A percentile compares a stretch with the other conserved stretches of the same genome.
Conservation (phyloP, 2,329 filamentous ascomycete species). For the Pseudogymnoascus sp. region DNA sequence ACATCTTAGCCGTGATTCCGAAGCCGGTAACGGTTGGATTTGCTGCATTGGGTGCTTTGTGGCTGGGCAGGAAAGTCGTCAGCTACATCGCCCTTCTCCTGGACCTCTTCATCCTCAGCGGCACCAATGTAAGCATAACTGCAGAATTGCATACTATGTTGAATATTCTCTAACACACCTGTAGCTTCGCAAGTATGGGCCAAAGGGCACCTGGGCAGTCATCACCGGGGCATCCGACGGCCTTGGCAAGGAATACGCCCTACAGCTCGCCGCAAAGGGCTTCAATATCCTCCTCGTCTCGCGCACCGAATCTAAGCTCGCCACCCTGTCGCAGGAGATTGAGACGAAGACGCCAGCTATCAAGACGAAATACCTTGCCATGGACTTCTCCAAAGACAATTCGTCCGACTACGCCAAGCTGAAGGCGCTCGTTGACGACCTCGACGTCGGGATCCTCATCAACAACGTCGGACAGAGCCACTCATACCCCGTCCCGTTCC, state of each 20-base stretch:
- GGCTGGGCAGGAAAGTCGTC: constrained; percentile 46
- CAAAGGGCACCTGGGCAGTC: constrained; percentile 86
- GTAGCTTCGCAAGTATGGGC: constrained; percentile 77
- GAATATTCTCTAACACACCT: not conserved
- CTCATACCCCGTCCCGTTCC: constrained; percentile 82
- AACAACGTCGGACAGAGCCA: constrained; percentile 98
- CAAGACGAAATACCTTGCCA: constrained; percentile 70
- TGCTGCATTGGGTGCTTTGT: constrained; percentile 49
- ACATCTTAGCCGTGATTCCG: constrained; percentile 34
- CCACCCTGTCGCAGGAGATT: constrained; percentile 67
- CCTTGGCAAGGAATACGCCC: constrained; percentile 90
- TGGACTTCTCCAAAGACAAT: constrained; percentile 81
- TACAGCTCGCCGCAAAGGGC: constrained; percentile 80
- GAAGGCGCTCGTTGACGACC: constrained; percentile 55
- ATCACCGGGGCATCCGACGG: constrained; percentile 94
- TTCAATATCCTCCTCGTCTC: constrained; percentile 95
- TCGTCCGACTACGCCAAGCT: constrained; percentile 73
- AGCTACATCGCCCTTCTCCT: constrained; percentile 54
- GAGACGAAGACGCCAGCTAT: constrained; percentile 52
- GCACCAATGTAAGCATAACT: constrained; percentile 45
- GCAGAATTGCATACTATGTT: not conserved
- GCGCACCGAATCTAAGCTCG: constrained; percentile 87
- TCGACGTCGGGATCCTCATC: constrained; percentile 80
- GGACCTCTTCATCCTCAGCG: constrained; percentile 59
- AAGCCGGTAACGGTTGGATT: constrained; percentile 33